Evolutionary conservation across 2,329 filamentous ascomycete species (phyloP), one percentile per base, ranked within the genome.

Genomic region (Ilyonectria mors-panacis): DNA sequence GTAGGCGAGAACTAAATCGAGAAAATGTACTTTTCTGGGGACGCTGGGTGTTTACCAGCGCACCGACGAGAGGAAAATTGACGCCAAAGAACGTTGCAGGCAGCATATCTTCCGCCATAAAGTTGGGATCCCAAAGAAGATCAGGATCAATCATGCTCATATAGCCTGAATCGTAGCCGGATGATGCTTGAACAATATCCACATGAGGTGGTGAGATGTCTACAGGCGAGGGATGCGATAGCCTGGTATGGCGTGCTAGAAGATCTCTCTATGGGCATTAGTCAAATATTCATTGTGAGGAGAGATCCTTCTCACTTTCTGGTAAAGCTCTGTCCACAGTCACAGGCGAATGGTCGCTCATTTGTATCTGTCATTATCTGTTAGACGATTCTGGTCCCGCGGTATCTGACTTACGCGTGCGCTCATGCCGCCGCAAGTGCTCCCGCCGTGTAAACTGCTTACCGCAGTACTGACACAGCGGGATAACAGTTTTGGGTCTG

Each of bases 361-460:
- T 33, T 21, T 8, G 42, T 48, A 19, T 59, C 56, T 59, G 39
- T 6, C 26, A 23, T 15, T 2, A 35, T 35, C 15, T 19, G 44
- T 17, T 21, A 26, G 53, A 17, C 19, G 17, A 33, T 21, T 30
- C 15, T 35, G 15, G n/a, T n/a, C 13, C 1, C 21, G 23, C 6
- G 4, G 6, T 3, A 1, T 4, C n/a, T 42, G 4, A 17, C 56
- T 48, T 48, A 59, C 56, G 56, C 3, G 44, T 59, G 28, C 56
- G 56, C 28, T 59, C 42, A 48, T 59, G 56, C 13, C 56, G 44
- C 1, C 26, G 28, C 13, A 59, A 48, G 19, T 59, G 56, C 4
- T 59, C 56, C 4, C 21, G 39, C 4, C 56, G 56, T 21, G 47
- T 59, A 44, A 59, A 59, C 13, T 59, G 56, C 28, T 45, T 47